phyloP scores from a whole-genome alignment of 192 early-diverging fungal genomes.

The Obelidium mucronatum region DNA sequence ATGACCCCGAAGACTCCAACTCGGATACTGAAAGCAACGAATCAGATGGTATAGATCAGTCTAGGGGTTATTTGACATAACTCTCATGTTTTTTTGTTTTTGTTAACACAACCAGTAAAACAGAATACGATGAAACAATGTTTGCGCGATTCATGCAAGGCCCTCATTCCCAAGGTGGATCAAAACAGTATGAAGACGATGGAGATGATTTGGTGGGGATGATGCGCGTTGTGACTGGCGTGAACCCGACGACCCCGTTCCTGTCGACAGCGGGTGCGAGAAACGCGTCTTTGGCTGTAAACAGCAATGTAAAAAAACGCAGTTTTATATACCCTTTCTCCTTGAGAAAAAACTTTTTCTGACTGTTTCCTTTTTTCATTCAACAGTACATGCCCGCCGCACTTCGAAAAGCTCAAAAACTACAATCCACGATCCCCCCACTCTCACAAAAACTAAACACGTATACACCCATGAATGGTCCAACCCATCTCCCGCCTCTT shows the following conservation, averaged over 20 bases:
- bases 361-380: too few relatives aligned
- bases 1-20: neutral
- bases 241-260: too few relatives aligned
- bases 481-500: too few relatives aligned
- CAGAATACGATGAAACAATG: conserved; percentile 2
- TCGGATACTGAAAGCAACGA: neutral
- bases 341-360: neutral
- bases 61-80: too few relatives aligned
- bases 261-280: too few relatives aligned
- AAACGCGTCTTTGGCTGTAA: conserved; percentile 2
- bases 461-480: too few relatives aligned
- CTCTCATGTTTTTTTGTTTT: too few relatives aligned
- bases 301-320: neutral
- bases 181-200: neutral
- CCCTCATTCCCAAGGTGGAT: neutral
- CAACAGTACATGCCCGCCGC: neutral
- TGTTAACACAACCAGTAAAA: too few relatives aligned
- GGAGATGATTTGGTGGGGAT: neutral
- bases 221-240: neutral
- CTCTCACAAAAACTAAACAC: too few relatives aligned
- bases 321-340: neutral
- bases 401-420: neutral
- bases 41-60: neutral
- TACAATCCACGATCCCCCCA: neutral
- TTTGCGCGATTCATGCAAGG: conserved; percentile 13